These are phyloP conservation scores for Aspergillus melleus DNA, from an alignment of 2,329 filamentous ascomycete genomes.

Conservation along the genomic window DNA sequence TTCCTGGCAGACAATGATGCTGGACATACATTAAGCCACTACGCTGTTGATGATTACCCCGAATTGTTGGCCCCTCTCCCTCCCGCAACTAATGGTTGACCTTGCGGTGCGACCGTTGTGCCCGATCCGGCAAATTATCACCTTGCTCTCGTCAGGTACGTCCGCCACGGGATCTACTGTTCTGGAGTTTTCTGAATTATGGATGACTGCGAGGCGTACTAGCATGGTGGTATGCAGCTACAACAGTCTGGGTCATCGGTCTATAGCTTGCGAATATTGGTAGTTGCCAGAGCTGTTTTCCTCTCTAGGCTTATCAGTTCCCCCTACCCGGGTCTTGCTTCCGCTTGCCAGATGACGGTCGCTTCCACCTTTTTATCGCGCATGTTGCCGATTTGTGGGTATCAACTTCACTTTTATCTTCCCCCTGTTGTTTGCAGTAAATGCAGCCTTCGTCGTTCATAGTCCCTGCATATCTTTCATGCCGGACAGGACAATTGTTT, in stretches of 20 bases:
- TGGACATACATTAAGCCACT: neutral
- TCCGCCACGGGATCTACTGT: neutral
- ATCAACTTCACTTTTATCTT: neutral
- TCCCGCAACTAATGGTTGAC: neutral
- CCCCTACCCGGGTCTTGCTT: neutral
- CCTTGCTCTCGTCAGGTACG: slow-evolving; percentile 1
- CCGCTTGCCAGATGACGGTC: too few relatives aligned
- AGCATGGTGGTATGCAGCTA: neutral
- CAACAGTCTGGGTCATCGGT: neutral
- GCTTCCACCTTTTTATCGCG: neutral
- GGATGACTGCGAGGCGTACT: neutral
- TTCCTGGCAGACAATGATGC: neutral
- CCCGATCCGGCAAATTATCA: neutral
- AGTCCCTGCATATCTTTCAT: neutral
- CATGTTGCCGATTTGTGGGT: neutral
- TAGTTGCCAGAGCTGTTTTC: slow-evolving; percentile 5
- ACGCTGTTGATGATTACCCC: neutral
- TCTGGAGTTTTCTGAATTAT: neutral
- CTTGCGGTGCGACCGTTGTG: neutral
- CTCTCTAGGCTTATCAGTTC: neutral
- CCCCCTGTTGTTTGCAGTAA: neutral
- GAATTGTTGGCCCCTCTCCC: neutral
- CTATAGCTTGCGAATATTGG: slow-evolving; percentile 7
- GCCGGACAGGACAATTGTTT: neutral
- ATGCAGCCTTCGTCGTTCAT: neutral